Base-by-base conservation (phyloP, 139 green algal genomes). In the Chlamydomonas sp. region DNA sequence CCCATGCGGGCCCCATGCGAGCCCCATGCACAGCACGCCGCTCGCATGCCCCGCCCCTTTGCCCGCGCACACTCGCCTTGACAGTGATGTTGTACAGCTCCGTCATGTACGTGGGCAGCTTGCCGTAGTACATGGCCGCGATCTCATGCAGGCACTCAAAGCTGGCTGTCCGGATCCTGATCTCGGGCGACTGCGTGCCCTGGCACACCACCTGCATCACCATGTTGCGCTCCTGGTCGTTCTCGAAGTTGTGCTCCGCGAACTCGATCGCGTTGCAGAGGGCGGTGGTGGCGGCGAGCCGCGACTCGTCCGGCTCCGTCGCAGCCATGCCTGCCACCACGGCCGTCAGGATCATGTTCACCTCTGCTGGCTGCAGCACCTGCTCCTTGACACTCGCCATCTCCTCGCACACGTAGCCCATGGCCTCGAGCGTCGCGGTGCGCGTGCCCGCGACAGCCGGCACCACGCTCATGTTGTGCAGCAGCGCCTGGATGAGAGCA, bases 391-490 rank as follows among this genome's bases (percentile, higher is more conserved):
- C 54, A 5, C 3, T n/a, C 49, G 47, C 20, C 72, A 97, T 87
- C 82, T 98, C 93, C 82, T 98, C 94, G 73, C 94, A 98, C 1
- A 98, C 76, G 73, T 95, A 98, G 13, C 94, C 95, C 47, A 99
- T 77, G 0, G 90, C 61, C 81, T 96, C 88, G 28, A 98, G 83
- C 4, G 93, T 96, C 22, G 84, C 78, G 67, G 95, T 87, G 0
- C 79, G 71, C 2, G 82, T 79, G 48, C 77, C 81, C 4, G 72
- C 69, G 16, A 73, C 29, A 20, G 76, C 58, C 2, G 73, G 64
- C 54, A 84, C 31, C 16, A 73, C 48, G 2, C 67, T 73, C 84
- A 93, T 92, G 73, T 90, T 90, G 31, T 74, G 59, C 28, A 94
- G 79, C 61, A 96, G 76, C 10, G 59, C 64, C 10, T 62, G 48